Conservation (phyloP, 106 monocot genomes). For the Allium sativum region DNA sequence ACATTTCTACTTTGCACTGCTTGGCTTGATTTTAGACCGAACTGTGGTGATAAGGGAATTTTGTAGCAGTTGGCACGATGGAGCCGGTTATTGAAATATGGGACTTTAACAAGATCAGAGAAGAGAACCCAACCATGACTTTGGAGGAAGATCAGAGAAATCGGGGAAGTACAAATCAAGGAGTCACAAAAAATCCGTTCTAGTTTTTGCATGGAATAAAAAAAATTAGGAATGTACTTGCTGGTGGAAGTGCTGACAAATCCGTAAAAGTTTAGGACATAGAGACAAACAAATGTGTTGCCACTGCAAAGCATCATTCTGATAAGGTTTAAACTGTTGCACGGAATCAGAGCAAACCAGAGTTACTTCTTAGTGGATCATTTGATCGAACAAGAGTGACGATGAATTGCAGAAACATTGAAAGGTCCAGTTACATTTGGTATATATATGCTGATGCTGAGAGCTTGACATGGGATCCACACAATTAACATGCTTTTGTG, state of each 20-base stretch:
- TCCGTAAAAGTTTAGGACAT: conserved; percentile 85
- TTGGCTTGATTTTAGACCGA: conserved; percentile 79
- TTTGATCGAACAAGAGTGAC: conserved; percentile 68
- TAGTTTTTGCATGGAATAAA: conserved; percentile 94
- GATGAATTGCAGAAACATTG: conserved; percentile 61
- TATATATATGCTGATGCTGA: conserved; percentile 63
- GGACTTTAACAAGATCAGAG: conserved; percentile 92
- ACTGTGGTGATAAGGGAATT: conserved; percentile 83
- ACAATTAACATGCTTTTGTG: conserved; percentile 68
- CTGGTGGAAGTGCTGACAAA: conserved; percentile 92
- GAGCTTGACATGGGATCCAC: conserved; percentile 88
- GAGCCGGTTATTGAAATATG: conserved; percentile 88
- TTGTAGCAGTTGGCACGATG: conserved; percentile 83
- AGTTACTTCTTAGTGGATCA: conserved; percentile 84
- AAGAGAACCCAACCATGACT: conserved; percentile 54
- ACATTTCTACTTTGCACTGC: conserved; percentile 74
- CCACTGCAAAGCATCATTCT: conserved; percentile 62
- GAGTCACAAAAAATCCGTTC: conserved; percentile 76
- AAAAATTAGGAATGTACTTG: conserved; percentile 84
- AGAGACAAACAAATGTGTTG: conserved; percentile 46
- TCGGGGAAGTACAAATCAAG: conserved; percentile 63
- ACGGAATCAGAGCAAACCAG: conserved; percentile 59
- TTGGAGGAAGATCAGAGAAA: conserved; percentile 46
- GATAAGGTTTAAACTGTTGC: conserved; percentile 91
- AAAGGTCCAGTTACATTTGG: conserved; percentile 34